phyloP scores from a whole-genome alignment of 306 rosid genomes.

The Bauhinia variegata region DNA sequence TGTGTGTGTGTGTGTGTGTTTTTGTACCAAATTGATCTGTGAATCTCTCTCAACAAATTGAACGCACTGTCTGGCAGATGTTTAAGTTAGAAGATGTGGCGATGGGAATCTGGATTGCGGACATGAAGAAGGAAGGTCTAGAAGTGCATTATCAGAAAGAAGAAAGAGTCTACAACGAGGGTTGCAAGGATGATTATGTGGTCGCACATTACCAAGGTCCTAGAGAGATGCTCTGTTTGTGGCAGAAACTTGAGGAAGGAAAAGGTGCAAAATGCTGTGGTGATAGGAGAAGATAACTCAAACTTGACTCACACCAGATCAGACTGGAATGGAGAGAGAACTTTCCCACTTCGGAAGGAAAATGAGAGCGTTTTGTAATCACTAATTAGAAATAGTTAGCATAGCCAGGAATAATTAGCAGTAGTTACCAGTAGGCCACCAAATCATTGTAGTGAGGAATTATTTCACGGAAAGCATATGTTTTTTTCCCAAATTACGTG shows the following conservation, averaged over 20 bases:
- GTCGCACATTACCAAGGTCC: slow-evolving; percentile 99
- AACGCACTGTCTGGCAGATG: slow-evolving; percentile 63
- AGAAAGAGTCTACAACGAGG: slow-evolving; percentile 60
- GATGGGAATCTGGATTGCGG: slow-evolving; percentile 98
- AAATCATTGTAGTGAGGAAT: slow-evolving; percentile 29
- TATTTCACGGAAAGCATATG: slow-evolving; percentile 28
- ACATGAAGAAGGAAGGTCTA: slow-evolving; percentile 72
- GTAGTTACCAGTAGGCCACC: slow-evolving; percentile 38
- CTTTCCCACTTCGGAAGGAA: slow-evolving; percentile 26
- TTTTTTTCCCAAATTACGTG: slow-evolving; percentile 26
- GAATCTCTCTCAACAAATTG: slow-evolving; percentile 38
- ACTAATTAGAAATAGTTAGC: slow-evolving; percentile 27
- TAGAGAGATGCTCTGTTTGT: slow-evolving; percentile 90
- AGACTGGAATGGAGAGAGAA: slow-evolving; percentile 2
- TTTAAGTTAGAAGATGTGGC: slow-evolving; percentile 99
- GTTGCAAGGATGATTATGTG: slow-evolving; percentile 88
- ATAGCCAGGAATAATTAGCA: slow-evolving; percentile 29
- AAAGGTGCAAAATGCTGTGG: slow-evolving; percentile 78
- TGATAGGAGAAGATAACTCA: slow-evolving; percentile 45
- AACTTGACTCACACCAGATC: slow-evolving; percentile 29
- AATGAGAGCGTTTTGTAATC: slow-evolving; percentile 38
- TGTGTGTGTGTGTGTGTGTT: no score
- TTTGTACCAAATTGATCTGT: not conserved
- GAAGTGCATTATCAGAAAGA: slow-evolving; percentile 74
- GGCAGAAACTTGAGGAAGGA: slow-evolving; percentile 86